Conservation (phyloP, 2,329 filamentous ascomycete genomes). For the Alternaria angustiovoidea region DNA sequence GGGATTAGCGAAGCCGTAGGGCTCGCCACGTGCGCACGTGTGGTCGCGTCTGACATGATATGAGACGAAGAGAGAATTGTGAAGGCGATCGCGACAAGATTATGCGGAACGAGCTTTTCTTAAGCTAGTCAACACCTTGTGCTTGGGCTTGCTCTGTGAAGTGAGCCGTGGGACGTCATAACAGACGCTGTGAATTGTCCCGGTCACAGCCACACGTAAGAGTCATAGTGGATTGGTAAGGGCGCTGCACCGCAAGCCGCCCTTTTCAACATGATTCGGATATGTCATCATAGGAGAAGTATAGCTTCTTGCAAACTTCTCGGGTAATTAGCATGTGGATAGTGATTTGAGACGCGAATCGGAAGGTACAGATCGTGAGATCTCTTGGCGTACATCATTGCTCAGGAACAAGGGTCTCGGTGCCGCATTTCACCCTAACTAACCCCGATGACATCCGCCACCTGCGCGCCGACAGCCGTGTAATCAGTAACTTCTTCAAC, state of each 20-base stretch:
- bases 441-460: slow-evolving; percentile 23
- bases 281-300: not conserved
- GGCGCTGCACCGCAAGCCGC: slow-evolving; percentile 34
- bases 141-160: not conserved
- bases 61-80: not conserved
- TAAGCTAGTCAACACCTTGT: slow-evolving; percentile 1
- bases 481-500: not conserved
- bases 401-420: slow-evolving; percentile 35
- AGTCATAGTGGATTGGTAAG: slow-evolving; percentile 49
- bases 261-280: slow-evolving; percentile 20
- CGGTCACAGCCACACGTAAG: slow-evolving; percentile 47
- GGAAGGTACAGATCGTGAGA: slow-evolving; percentile 23
- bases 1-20: slow-evolving; percentile 28
- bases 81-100: not conserved
- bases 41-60: slow-evolving; percentile 37
- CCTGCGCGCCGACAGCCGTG: slow-evolving; percentile 6
- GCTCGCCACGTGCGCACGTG: slow-evolving; percentile 49
- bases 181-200: slow-evolving; percentile 18
- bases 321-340: slow-evolving; percentile 4
- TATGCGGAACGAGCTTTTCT: not conserved
- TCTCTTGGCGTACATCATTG: slow-evolving; percentile 45
- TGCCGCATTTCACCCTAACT: slow-evolving; percentile 8
- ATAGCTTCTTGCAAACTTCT: slow-evolving; percentile 5
- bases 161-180: slow-evolving; percentile 7
- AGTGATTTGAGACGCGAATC: slow-evolving; percentile 18